Percentiles rank a stretch among this genome's conserved stretches.
phyloP scores from a whole-genome alignment of 1,284 basidiomycete species.

The Ustilago sp. region DNA sequence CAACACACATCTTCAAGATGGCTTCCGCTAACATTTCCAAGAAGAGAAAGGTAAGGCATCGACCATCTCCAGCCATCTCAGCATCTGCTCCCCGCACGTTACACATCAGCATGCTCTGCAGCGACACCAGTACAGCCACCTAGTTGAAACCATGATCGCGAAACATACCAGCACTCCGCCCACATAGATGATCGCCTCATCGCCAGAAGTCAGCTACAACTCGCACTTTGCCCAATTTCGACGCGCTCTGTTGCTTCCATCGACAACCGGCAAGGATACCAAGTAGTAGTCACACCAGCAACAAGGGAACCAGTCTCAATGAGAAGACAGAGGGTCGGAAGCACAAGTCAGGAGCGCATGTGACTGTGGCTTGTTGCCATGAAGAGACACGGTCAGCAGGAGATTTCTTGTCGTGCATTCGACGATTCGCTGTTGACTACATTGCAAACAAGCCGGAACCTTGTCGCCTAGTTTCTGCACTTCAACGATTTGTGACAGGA shows the following conservation, averaged over 20 bases:
- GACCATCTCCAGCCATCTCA: conserved; percentile 1
- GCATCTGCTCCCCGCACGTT: conserved; percentile 3
- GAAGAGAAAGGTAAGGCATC: conserved; percentile 65
- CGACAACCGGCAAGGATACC: not conserved
- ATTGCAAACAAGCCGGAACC: not conserved
- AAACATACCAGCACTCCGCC: not conserved
- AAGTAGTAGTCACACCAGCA: not conserved
- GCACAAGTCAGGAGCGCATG: too few species aligned
- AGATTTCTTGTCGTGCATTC: not conserved
- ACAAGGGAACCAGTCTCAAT: too few species aligned
- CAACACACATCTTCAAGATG: conserved; percentile 58
- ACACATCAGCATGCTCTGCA: not conserved
- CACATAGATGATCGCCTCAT: not conserved
- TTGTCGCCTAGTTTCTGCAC: not conserved
- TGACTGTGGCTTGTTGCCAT: too few species aligned
- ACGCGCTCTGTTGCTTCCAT: not conserved
- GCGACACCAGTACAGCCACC: conserved; percentile 1
- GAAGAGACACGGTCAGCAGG: too few species aligned
- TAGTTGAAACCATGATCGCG: not conserved
- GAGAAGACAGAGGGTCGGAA: too few species aligned
- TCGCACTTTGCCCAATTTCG: not conserved
- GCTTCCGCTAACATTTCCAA: conserved; percentile 68
- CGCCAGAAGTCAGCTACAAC: not conserved
- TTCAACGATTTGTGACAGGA: not conserved
- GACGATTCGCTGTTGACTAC: not conserved